A percentile compares a stretch with the other conserved stretches of the same genome.
phyloP scores from a whole-genome alignment of 495 filamentous ascomycete species.

The Penicillium silybi region DNA sequence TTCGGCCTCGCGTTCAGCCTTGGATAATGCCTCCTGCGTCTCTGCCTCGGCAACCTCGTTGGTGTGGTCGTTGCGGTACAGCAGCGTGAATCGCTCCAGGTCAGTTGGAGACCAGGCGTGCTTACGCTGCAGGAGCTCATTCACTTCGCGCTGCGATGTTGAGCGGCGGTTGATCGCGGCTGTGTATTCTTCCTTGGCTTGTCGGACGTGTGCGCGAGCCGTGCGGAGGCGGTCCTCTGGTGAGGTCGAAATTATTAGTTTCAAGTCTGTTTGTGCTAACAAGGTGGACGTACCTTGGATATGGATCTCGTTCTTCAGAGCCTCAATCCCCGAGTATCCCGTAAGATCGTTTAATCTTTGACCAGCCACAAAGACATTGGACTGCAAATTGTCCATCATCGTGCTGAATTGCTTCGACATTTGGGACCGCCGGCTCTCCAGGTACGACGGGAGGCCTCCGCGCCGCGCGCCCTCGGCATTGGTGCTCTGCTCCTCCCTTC shows the following conservation, averaged over 20 bases:
- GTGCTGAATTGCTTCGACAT: constrained; percentile 68
- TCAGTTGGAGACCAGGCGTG: constrained; percentile 84
- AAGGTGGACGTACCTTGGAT: constrained; percentile 48
- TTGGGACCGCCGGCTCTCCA: constrained; percentile 67
- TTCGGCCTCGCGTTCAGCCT: constrained; percentile 72
- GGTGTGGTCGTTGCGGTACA: constrained; percentile 89
- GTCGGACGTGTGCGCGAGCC: constrained; percentile 61
- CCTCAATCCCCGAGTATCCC: constrained; percentile 90
- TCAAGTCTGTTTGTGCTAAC: not conserved
- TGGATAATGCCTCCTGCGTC: constrained; percentile 65
- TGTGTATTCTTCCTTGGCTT: constrained; percentile 72
- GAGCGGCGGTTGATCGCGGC: constrained; percentile 73
- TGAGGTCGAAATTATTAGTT: not conserved
- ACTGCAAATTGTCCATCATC: constrained; percentile 86
- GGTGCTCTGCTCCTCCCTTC: constrained; percentile 1
- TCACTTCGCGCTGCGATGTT: constrained; percentile 91
- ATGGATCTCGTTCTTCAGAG: constrained; percentile 72
- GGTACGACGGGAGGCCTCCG: constrained; percentile 66
- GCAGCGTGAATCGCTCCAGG: constrained; percentile 88
- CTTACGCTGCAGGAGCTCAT: constrained; percentile 87
- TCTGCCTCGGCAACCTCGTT: constrained; percentile 85
- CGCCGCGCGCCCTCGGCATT: constrained; percentile 2
- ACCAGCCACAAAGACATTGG: constrained; percentile 75
- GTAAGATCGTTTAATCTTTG: constrained; percentile 90
- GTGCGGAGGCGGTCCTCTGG: constrained; percentile 59